Percentiles rank a stretch among this genome's conserved stretches.
Conservation (phyloP, 75 land plant genomes). For the Adiantum capillusveneris region DNA sequence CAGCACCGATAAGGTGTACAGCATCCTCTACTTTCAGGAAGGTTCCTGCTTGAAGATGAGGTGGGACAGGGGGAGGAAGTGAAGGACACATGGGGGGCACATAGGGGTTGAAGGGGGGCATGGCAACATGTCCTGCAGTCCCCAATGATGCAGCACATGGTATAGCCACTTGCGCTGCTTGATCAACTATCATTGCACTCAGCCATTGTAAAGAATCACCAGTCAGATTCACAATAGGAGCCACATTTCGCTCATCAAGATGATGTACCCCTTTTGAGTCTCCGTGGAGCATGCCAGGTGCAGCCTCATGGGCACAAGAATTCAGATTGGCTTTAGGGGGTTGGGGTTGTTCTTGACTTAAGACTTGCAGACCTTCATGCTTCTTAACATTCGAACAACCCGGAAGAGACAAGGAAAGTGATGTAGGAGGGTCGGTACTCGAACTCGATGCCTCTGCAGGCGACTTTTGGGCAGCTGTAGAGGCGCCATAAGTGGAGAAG, state of each 20-base stretch:
- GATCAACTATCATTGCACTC: too few species aligned
- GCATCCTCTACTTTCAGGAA: slow-evolving; percentile 19
- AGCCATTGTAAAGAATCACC: too few species aligned
- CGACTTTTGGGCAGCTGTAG: slow-evolving; percentile 3
- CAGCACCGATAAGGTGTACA: slow-evolving; percentile 26
- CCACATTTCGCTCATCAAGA: too few species aligned
- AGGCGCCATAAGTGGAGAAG: slow-evolving; percentile 5
- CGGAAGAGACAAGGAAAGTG: slow-evolving; percentile 27
- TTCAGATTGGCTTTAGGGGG: slow-evolving; percentile 1
- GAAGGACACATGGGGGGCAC: not conserved
- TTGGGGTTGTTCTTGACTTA: not conserved
- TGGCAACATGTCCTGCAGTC: not conserved
- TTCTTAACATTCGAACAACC: slow-evolving; percentile 3
- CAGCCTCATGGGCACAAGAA: not conserved
- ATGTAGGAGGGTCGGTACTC: slow-evolving; percentile 31
- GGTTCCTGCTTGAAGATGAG: not conserved
- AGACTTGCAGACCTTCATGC: not conserved
- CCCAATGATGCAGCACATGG: not conserved
- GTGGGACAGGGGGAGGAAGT: not conserved
- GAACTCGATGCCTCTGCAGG: not conserved
- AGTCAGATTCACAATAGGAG: too few species aligned
- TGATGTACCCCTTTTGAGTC: too few species aligned
- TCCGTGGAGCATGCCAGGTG: too few species aligned
- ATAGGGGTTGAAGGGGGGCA: not conserved
- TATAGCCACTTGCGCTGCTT: too few species aligned